Evolutionary conservation across 2,329 filamentous ascomycete genomes (phyloP).

Genomic region (Westerdykella sp.): DNA sequence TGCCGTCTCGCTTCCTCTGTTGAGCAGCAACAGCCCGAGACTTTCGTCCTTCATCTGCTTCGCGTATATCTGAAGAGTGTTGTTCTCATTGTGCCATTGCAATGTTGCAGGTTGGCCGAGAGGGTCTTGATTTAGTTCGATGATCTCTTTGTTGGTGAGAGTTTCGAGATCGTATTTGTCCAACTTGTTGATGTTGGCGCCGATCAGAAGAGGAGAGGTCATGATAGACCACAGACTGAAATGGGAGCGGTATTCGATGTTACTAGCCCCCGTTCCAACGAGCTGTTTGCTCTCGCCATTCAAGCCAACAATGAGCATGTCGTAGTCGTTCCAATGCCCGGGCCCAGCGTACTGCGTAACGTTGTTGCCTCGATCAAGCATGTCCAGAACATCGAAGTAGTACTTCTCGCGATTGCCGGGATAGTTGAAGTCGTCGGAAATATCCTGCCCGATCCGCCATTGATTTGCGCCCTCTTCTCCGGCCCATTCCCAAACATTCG

Average conservation of each 20-base stretch:
- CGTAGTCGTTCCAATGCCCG: conserved; percentile 22
- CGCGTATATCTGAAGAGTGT: conserved; percentile 15
- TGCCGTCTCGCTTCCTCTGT: conserved; percentile 12
- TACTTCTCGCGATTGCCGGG: conserved; percentile 27
- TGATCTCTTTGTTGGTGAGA: conserved; percentile 40
- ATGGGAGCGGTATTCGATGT: conserved; percentile 38
- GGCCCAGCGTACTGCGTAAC: conserved; percentile 14
- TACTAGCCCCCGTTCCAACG: conserved; percentile 12
- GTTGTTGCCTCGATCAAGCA: conserved; percentile 29
- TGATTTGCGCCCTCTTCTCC: conserved; percentile 18
- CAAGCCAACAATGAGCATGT: conserved; percentile 22
- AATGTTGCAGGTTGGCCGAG: conserved; percentile 10
- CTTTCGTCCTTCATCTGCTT: conserved; percentile 11
- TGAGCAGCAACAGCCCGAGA: conserved; percentile 13
- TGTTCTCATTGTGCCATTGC: conserved; percentile 9
- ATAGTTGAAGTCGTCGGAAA: conserved; percentile 32
- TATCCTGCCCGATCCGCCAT: conserved; percentile 26
- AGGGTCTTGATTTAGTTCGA: conserved; percentile 38
- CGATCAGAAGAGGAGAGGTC: conserved; percentile 39
- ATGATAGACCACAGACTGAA: conserved; percentile 40
- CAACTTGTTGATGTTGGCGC: conserved; percentile 34
- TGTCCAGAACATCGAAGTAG: conserved; percentile 39
- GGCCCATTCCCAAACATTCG: conserved; percentile 19
- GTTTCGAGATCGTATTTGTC: conserved; percentile 34
- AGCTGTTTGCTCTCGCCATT: conserved; percentile 17